Evolutionary conservation across 208 protist species (phyloP).

Genomic region (Trypanosoma scelopori): DNA sequence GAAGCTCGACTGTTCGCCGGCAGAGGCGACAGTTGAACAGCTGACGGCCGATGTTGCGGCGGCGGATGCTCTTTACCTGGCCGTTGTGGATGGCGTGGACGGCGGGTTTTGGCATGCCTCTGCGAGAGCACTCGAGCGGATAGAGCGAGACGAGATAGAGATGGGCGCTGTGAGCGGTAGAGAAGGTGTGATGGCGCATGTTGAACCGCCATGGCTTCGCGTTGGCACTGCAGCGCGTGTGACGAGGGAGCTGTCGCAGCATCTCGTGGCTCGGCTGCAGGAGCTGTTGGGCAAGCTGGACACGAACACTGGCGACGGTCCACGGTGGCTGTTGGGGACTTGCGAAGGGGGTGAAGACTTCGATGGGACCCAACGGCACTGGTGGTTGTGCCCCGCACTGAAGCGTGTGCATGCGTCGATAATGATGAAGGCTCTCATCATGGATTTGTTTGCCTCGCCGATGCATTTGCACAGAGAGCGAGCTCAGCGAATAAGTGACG

Average conservation of each 20-base stretch:
- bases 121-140: conserved; percentile 4
- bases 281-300: neutral
- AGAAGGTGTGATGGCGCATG: conserved; percentile 37
- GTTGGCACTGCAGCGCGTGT: conserved; percentile 37
- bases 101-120: conserved; percentile 3
- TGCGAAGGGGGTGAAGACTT: conserved; percentile 33
- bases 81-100: conserved; percentile 25
- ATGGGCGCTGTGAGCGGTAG: neutral
- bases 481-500: conserved; percentile 42
- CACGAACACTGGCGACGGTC: neutral
- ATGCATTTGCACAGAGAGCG: conserved; percentile 36
- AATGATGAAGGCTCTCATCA: conserved; percentile 50
- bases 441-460: conserved; percentile 46
- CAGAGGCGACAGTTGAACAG: conserved; percentile 30
- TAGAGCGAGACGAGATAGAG: neutral
- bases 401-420: conserved; percentile 42
- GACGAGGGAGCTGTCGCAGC: conserved; percentile 27
- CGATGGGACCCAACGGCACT: conserved; percentile 41
- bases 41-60: conserved; percentile 35
- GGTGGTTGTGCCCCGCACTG: conserved; percentile 43
- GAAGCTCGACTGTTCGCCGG: conserved; percentile 8
- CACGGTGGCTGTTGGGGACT: conserved; percentile 33
- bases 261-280: neutral
- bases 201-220: conserved; percentile 53
- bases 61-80: conserved; percentile 27